Evolutionary conservation across 495 filamentous ascomycete species (phyloP).

Genomic region (Rhypophila decipiens): DNA sequence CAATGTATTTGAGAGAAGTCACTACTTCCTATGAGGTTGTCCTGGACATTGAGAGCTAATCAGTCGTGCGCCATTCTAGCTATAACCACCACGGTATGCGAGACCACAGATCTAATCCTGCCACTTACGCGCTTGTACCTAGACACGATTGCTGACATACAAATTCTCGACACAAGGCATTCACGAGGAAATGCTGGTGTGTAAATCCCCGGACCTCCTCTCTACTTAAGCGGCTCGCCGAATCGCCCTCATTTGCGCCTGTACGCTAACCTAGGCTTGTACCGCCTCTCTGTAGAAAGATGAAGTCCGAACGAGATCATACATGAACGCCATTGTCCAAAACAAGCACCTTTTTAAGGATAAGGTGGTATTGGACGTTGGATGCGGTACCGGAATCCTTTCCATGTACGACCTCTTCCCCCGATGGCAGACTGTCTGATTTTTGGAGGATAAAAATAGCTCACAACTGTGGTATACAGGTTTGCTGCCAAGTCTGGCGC

Average conservation of each 20-base stretch:
- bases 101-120: too few relatives aligned
- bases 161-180: constrained; percentile 57
- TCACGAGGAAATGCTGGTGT: constrained; percentile 96
- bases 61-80: constrained; percentile 35
- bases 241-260: not conserved
- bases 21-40: not conserved
- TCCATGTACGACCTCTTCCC: constrained; percentile 56
- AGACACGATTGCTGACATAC: too few relatives aligned
- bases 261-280: constrained; percentile 4
- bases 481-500: constrained; percentile 89
- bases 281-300: constrained; percentile 63
- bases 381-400: constrained; percentile 87
- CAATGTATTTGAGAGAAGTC: not conserved
- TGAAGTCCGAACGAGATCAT: constrained; percentile 90
- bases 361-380: constrained; percentile 88
- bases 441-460: not conserved
- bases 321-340: constrained; percentile 93
- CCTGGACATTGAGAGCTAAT: not conserved
- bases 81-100: constrained; percentile 90
- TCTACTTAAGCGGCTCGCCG: constrained; percentile 6
- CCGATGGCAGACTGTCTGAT: not conserved
- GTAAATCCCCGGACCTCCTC: constrained; percentile 28
- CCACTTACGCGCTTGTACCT: too few relatives aligned
- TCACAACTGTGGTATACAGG: too few relatives aligned
- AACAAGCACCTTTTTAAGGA: constrained; percentile 88